Percentiles rank a stretch among this genome's conserved stretches.
Evolutionary conservation across 306 rosid species (phyloP).

Genomic region (Glycine soja): DNA sequence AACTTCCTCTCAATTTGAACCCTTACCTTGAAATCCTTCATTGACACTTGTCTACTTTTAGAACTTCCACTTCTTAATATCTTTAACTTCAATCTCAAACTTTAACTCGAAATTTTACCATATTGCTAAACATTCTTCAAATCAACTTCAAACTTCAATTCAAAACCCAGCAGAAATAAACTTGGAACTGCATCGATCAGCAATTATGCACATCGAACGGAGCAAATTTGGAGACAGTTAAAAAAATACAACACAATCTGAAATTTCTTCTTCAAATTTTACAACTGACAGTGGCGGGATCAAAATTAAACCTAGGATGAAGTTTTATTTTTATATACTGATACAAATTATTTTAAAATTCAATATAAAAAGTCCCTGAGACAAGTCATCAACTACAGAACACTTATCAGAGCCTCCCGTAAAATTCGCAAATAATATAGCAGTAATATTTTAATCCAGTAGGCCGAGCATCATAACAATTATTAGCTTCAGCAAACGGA

Average conservation of each 20-base stretch:
- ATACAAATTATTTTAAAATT: slow-evolving; percentile 51
- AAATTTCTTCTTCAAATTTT: slow-evolving; percentile 45
- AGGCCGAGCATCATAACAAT: slow-evolving; percentile 40
- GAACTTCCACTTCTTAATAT: background rate
- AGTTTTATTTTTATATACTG: slow-evolving; percentile 48
- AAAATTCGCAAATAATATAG: slow-evolving; percentile 36
- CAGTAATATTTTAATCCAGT: background rate
- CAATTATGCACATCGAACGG: background rate
- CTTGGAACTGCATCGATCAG: background rate
- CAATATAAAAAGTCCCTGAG: slow-evolving; percentile 41
- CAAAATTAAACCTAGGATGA: slow-evolving; percentile 46
- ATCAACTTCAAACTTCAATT: background rate
- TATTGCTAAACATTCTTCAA: background rate
- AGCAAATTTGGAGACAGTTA: background rate
- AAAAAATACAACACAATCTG: slow-evolving; percentile 24
- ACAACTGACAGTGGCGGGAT: slow-evolving; percentile 28
- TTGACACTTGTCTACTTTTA: background rate
- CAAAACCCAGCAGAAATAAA: background rate
- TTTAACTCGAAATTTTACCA: background rate
- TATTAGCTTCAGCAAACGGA: slow-evolving; percentile 46
- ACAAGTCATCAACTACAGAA: slow-evolving; percentile 38
- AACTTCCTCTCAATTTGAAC: background rate
- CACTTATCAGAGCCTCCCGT: slow-evolving; percentile 34
- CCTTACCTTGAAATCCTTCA: background rate
- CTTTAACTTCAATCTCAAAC: background rate